Percentiles rank a stretch among this genome's conserved stretches.
Conservation (phyloP, 257 asterid species). For the Salvia miltiorrhiza region DNA sequence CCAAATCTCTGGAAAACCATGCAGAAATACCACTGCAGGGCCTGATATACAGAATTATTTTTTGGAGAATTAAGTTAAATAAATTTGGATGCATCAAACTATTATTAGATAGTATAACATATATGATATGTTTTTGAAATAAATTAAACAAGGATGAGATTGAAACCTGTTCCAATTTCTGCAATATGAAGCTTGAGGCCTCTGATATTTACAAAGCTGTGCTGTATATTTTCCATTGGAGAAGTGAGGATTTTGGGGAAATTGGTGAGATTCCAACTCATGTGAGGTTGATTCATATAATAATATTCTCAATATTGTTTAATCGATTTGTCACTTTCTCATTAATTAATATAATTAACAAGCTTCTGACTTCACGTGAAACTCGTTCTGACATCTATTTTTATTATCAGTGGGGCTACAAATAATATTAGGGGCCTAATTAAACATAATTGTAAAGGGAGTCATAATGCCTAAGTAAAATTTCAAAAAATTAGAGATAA, state of each 20-base stretch:
- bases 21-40: constrained; percentile 33
- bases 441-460: too few species aligned
- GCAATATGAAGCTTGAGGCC: constrained; percentile 28
- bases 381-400: too few species aligned
- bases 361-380: too few species aligned
- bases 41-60: not conserved
- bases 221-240: constrained; percentile 26
- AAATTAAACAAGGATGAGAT: not conserved
- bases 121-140: not conserved
- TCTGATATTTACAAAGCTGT: constrained; percentile 17
- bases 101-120: not conserved
- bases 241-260: not conserved
- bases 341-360: too few species aligned
- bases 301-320: not conserved
- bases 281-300: not conserved
- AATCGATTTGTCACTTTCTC: not conserved
- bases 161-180: constrained; percentile 28
- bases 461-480: too few species aligned
- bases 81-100: not conserved
- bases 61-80: not conserved
- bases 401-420: too few species aligned
- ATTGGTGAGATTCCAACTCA: not conserved
- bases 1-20: constrained; percentile 46
- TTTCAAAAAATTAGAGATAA: too few species aligned
- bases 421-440: too few species aligned